Conservation (phyloP, 106 monocot genomes). For the Dioscorea dumetorum region DNA sequence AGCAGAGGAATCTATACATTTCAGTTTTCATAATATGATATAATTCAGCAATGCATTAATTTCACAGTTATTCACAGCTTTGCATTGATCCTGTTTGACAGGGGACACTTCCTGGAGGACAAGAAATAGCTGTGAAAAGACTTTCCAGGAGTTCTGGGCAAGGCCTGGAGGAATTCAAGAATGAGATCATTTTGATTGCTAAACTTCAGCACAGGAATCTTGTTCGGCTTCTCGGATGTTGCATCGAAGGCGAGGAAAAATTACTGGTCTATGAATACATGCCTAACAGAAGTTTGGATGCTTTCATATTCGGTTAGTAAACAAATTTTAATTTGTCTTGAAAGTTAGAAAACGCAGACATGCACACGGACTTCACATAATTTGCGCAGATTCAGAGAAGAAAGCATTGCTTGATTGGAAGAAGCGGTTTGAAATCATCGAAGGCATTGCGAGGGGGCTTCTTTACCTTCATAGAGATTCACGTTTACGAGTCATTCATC, state of each 20-base stretch:
- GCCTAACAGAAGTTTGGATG: constrained; percentile 6
- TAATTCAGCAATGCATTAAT: too few species aligned
- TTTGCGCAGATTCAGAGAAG: background rate
- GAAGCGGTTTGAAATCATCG: constrained; percentile 4
- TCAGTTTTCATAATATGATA: too few species aligned
- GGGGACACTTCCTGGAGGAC: constrained; percentile 2
- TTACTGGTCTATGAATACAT: constrained; percentile 11
- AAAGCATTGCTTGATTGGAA: constrained; percentile 2
- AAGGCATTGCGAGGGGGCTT: constrained; percentile 10
- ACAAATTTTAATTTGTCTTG: too few species aligned
- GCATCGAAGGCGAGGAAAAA: constrained; percentile 1
- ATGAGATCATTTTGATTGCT: constrained; percentile 4
- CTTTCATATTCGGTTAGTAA: constrained; percentile 1
- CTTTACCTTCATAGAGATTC: constrained; percentile 11
- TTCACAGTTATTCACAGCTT: too few species aligned
- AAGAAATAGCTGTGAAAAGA: constrained; percentile 10
- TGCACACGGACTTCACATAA: too few species aligned
- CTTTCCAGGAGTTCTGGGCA: constrained; percentile 4
- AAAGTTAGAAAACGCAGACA: too few species aligned
- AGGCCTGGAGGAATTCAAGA: constrained; percentile 6
- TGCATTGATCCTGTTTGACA: background rate
- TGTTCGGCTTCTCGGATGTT: constrained; percentile 5
- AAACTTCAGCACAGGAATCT: constrained; percentile 10
- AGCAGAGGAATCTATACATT: too few species aligned
- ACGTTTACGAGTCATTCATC: constrained; percentile 3